phyloP scores from a whole-genome alignment of 2,329 filamentous ascomycete species.

The Sphaerulina vaccinii region DNA sequence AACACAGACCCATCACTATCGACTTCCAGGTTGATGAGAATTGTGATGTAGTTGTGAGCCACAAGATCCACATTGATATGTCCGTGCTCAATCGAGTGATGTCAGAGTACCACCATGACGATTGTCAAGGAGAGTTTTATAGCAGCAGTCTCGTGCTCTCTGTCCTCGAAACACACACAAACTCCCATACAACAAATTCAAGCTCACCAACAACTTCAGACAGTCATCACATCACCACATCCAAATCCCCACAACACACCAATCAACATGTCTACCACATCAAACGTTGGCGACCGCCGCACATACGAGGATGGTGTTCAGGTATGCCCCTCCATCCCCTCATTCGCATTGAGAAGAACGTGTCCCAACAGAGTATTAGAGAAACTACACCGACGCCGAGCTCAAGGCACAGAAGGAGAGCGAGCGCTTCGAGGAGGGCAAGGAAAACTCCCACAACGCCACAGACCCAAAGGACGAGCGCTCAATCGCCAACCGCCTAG shows the following conservation, averaged over 20 bases:
- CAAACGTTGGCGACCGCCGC: conserved; percentile 63
- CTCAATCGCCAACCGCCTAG: conserved; percentile 69
- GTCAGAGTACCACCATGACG: too few species aligned
- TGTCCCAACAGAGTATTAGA: conserved; percentile 35
- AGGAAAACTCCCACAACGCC: conserved; percentile 64
- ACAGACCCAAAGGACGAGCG: conserved; percentile 74
- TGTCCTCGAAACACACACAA: too few species aligned
- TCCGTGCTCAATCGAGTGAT: too few species aligned
- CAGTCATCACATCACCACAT: too few species aligned
- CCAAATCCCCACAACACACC: background rate
- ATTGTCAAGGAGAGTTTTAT: too few species aligned
- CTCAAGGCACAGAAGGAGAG: conserved; percentile 47
- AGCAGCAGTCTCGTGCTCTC: too few species aligned
- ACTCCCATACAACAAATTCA: too few species aligned
- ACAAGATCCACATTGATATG: too few species aligned
- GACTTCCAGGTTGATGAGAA: too few species aligned
- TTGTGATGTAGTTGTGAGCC: too few species aligned
- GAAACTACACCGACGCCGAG: conserved; percentile 52
- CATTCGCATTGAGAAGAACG: background rate
- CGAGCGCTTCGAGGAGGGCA: conserved; percentile 69
- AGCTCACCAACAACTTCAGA: too few species aligned
- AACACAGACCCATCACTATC: too few species aligned
- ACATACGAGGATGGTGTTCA: conserved; percentile 79
- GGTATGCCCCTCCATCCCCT: conserved; percentile 31
- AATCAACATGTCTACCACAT: conserved; percentile 51